These are phyloP conservation scores for Aspergillus arachidicola DNA, from an alignment of 2,329 filamentous ascomycete species.

Conservation along the genomic window DNA sequence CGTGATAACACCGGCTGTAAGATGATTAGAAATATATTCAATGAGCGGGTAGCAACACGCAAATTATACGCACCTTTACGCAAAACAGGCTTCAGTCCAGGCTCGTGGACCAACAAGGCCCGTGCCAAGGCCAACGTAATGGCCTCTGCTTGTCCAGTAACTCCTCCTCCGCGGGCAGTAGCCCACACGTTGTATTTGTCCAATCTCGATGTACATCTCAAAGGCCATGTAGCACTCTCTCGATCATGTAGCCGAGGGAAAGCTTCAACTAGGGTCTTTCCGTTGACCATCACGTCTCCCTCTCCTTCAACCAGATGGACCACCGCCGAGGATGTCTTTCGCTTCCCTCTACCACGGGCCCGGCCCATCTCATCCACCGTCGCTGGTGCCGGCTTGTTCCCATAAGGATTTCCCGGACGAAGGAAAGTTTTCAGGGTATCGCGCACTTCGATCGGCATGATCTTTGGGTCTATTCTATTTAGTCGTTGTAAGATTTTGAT, in stretches of 20 bases:
- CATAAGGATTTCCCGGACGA: conserved; percentile 71
- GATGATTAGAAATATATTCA: conserved; percentile 22
- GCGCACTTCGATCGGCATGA: conserved; percentile 72
- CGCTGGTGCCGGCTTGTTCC: conserved; percentile 63
- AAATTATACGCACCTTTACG: conserved; percentile 72
- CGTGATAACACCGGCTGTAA: conserved; percentile 83
- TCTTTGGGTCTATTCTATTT: conserved; percentile 78
- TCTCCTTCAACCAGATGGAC: conserved; percentile 91
- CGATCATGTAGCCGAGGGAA: conserved; percentile 91
- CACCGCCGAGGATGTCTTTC: conserved; percentile 83
- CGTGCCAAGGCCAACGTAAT: conserved; percentile 88
- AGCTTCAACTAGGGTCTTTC: conserved; percentile 76
- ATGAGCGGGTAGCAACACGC: not conserved
- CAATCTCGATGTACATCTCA: conserved; percentile 77
- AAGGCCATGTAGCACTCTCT: conserved; percentile 89
- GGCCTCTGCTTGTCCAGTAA: conserved; percentile 93
- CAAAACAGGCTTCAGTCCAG: conserved; percentile 82
- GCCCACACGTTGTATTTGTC: conserved; percentile 99
- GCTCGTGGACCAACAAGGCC: conserved; percentile 87
- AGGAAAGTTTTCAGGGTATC: conserved; percentile 70
- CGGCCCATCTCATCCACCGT: conserved; percentile 76
- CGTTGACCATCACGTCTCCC: conserved; percentile 87
- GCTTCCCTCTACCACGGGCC: conserved; percentile 76
- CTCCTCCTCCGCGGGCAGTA: conserved; percentile 79
- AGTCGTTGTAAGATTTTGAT: conserved; percentile 75